Evolutionary conservation across 1,139 yeast species (phyloP).

Genomic region (Pichia sp.): DNA sequence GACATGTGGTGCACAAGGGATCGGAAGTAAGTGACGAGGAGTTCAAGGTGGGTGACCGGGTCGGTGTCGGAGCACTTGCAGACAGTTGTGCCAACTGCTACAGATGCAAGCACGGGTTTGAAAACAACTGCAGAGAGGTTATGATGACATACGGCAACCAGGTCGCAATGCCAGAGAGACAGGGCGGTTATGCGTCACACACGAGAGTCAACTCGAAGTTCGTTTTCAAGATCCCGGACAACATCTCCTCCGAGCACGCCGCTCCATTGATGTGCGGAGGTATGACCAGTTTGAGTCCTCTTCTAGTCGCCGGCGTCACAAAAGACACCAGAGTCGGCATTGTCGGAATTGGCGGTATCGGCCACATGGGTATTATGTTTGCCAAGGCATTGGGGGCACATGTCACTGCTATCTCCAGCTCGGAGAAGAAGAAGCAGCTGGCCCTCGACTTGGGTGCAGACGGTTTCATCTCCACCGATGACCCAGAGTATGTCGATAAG

Average conservation of each 20-base stretch:
- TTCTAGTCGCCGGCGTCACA: constrained; percentile 37
- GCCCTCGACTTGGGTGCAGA: constrained; percentile 49
- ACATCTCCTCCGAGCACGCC: constrained; percentile 39
- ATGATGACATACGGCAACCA: constrained; percentile 40
- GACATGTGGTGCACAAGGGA: constrained; percentile 42
- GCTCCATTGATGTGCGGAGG: constrained; percentile 66
- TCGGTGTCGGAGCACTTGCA: constrained; percentile 55
- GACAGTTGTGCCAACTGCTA: constrained; percentile 45
- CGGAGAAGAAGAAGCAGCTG: constrained; percentile 42
- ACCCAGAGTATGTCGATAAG: constrained; percentile 35
- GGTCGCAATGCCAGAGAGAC: constrained; percentile 37
- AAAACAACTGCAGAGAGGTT: constrained; percentile 40
- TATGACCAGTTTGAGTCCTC: constrained; percentile 52
- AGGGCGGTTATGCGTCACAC: constrained; percentile 59
- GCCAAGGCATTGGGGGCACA: constrained; percentile 55
- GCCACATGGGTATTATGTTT: constrained; percentile 50
- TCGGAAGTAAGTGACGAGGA: constrained; percentile 25
- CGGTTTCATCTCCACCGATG: constrained; percentile 41
- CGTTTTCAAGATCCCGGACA: constrained; percentile 52
- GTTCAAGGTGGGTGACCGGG: constrained; percentile 51
- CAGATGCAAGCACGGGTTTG: constrained; percentile 41
- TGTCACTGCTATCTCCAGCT: constrained; percentile 50
- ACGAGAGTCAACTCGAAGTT: constrained; percentile 46
- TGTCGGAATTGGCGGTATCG: constrained; percentile 53
- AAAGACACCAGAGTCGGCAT: constrained; percentile 42